Percentiles rank a stretch among this genome's conserved stretches.
Conservation (phyloP, 495 filamentous ascomycete genomes). For the Letharia columbiana region DNA sequence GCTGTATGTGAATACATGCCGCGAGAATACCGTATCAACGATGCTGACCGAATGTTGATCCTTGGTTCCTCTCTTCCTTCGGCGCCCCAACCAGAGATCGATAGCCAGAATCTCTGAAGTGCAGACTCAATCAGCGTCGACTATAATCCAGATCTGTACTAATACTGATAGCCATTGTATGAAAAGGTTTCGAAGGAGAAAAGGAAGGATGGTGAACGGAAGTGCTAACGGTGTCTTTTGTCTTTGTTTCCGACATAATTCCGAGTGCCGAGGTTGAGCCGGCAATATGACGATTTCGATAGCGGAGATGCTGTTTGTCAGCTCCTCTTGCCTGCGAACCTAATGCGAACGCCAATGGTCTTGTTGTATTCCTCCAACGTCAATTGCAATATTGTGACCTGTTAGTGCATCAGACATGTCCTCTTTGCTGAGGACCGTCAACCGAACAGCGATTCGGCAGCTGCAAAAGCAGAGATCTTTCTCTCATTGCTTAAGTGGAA, state of each 20-base stretch:
- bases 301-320: not conserved
- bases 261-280: not conserved
- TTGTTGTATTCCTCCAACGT: not conserved
- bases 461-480: constrained; percentile 7
- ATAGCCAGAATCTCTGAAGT: not conserved
- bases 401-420: constrained; percentile 1
- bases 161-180: not conserved
- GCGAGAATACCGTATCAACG: not conserved
- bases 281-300: not conserved
- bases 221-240: not conserved
- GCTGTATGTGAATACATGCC: not conserved
- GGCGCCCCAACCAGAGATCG: not conserved
- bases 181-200: not conserved
- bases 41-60: not conserved
- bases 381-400: not conserved
- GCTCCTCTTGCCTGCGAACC: not conserved
- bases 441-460: constrained; percentile 6
- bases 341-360: not conserved
- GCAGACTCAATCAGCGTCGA: not conserved
- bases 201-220: not conserved
- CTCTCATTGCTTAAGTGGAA: constrained; percentile 6
- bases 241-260: not conserved
- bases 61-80: not conserved
- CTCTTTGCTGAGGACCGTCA: constrained; percentile 13
- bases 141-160: not conserved